Conservation (phyloP, 1,284 basidiomycete genomes). For the Rhodotorula sp. region DNA sequence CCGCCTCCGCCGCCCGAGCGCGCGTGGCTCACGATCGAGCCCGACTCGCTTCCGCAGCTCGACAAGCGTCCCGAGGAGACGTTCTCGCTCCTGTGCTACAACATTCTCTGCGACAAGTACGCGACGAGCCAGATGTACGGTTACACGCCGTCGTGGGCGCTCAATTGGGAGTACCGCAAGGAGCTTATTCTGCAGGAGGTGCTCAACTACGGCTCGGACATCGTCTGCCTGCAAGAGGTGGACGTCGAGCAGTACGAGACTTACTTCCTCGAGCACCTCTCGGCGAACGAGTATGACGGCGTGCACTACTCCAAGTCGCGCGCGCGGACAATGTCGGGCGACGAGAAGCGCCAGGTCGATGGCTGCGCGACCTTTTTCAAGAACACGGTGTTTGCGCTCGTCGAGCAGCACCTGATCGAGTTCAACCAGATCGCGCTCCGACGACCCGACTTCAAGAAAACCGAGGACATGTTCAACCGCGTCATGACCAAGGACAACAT, state of each 20-base stretch:
- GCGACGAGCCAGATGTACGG: constrained; percentile 90
- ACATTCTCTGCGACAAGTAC: constrained; percentile 89
- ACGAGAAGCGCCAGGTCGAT: constrained; percentile 84
- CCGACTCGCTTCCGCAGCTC: constrained; percentile 30
- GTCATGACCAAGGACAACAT: constrained; percentile 96
- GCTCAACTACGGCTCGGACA: constrained; percentile 77
- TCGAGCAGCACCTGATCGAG: constrained; percentile 92
- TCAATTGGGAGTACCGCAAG: constrained; percentile 92
- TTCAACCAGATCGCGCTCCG: constrained; percentile 92
- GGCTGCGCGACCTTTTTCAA: constrained; percentile 98
- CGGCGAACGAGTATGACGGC: constrained; percentile 81
- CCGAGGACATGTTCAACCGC: constrained; percentile 99
- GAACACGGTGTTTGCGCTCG: constrained; percentile 80
- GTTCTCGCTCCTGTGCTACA: constrained; percentile 84
- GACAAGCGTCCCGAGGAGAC: constrained; percentile 54
- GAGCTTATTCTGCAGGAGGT: constrained; percentile 86
- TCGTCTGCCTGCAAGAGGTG: constrained; percentile 88
- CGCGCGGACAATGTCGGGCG: constrained; percentile 87
- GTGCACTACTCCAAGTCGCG: constrained; percentile 91
- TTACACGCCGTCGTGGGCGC: constrained; percentile 95
- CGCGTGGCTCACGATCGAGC: constrained; percentile 67
- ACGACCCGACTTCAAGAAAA: constrained; percentile 93
- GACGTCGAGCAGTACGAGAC: constrained; percentile 92
- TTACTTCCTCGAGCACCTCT: constrained; percentile 78
- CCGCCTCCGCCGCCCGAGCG: constrained; percentile 80